Evolutionary conservation across 2,329 filamentous ascomycete genomes (phyloP).

Genomic region (Colletotrichum sidae): DNA sequence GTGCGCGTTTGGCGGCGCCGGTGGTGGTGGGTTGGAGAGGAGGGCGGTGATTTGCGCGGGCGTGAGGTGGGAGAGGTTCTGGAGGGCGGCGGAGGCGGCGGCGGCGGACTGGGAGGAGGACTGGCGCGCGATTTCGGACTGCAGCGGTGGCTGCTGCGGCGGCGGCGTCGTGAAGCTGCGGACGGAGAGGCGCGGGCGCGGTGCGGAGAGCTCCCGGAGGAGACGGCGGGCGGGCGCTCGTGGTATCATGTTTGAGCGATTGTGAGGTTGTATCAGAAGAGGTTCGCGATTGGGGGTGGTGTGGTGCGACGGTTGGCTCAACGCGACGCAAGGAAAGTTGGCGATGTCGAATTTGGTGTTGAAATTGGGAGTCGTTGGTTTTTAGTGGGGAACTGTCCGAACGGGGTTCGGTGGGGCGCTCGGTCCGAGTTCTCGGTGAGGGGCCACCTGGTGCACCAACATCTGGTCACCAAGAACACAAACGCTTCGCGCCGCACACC

Average conservation of each 20-base stretch:
- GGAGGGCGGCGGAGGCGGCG: constrained; percentile 28
- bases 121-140: not conserved
- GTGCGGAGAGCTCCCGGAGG: constrained; percentile 30
- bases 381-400: constrained; percentile 20
- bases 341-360: constrained; percentile 2
- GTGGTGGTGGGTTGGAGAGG: constrained; percentile 26
- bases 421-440: constrained; percentile 10
- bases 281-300: not conserved
- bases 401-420: not conserved
- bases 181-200: constrained; percentile 11
- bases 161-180: constrained; percentile 28
- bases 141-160: not conserved
- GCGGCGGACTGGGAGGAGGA: constrained; percentile 6
- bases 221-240: constrained; percentile 21
- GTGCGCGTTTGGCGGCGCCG: not conserved
- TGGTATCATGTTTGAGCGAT: constrained; percentile 23
- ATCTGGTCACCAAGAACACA: too few species aligned
- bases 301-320: not conserved
- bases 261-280: not conserved
- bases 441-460: too few species aligned
- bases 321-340: not conserved
- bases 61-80: constrained; percentile 37
- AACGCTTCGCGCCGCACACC: too few species aligned
- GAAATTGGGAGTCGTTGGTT: constrained; percentile 11
- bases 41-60: constrained; percentile 37